Base-by-base conservation (phyloP, 2,329 filamentous ascomycete species). In the Phaeoacremonium minimum region DNA sequence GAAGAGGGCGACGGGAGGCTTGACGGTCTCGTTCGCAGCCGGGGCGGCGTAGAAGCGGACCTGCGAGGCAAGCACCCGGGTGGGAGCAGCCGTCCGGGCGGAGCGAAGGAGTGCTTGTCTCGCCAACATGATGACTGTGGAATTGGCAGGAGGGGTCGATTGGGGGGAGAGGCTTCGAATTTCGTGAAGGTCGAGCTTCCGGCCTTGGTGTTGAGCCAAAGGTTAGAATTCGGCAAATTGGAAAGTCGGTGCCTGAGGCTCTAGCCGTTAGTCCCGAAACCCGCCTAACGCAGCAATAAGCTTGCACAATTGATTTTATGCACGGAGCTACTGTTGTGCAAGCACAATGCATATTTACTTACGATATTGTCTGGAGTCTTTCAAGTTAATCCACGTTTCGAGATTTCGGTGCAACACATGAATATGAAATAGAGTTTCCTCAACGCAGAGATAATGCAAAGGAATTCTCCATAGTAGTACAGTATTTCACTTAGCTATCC, bases 1-100 rank as follows among this genome's bases (percentile, higher is more conserved):
- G 70, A 88, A 98, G 60, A 98, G 80, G 56, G 90, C 79, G 61
- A 96, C 75, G 52, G 93, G 93, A 56, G 91, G 82, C 76, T 87
- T 90, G 64, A 80, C 69, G 44, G 83, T 80, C 63, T 80, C 70
- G 57, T 74, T 64, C 52, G 79, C 63, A 57, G 77, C 72, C 46
- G 78, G 67, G 45, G 76, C 69, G 58, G 88, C 88, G 69, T 88
- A 96, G 65, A 78, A 80, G 66, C 90, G 84, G 66, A 80, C 69
- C 57, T 77, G 74, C 57, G 71, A 72, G 58, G 77, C 73, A 61
- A 83, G 69, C 55, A 73, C 64, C 50, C 67, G 62, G 58, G 71
- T 69, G 64, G 83, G 72, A 60, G 76, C 71, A 51, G 74, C 72
- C 55, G 71, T 66, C 58, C 74, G 67, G 58, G 68, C 65, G 56